phyloP scores from a whole-genome alignment of 163 green algal species.

The Chlamydomonas reinhardtii region DNA sequence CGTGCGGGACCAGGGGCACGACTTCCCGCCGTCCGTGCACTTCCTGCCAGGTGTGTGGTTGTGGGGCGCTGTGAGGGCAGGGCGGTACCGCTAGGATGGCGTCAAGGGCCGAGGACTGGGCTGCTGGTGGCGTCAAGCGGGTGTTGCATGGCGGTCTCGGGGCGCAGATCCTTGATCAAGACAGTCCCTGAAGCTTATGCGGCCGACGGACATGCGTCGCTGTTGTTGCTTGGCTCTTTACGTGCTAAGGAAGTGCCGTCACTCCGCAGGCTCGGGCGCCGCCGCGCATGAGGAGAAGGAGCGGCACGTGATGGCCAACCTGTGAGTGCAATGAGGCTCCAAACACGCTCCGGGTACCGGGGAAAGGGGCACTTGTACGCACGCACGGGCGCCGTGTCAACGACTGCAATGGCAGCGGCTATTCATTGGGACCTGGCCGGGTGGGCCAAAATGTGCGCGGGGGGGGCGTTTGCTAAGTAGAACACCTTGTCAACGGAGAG shows the following conservation, averaged over 20 bases:
- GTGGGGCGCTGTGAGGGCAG: not conserved
- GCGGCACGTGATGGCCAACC: not conserved
- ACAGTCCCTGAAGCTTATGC: no score
- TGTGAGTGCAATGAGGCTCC: no score
- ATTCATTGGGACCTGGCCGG: not conserved
- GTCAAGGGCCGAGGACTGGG: not conserved
- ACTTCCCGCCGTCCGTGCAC: constrained; percentile 30
- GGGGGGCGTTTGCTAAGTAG: no score
- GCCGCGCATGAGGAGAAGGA: constrained; percentile 39
- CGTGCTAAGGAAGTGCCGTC: not conserved
- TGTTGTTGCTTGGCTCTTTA: no score
- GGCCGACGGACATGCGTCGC: no score
- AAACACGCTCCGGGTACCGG: no score
- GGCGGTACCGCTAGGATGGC: not conserved
- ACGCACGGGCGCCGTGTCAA: not conserved
- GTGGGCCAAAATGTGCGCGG: no score
- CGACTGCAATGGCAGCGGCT: not conserved
- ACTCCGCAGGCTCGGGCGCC: not conserved
- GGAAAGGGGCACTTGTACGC: no score
- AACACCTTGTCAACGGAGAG: no score
- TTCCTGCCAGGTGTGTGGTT: constrained; percentile 17
- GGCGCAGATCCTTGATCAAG: no score
- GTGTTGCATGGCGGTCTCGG: not conserved
- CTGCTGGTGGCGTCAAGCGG: not conserved
- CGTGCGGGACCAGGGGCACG: not conserved